Conservation (phyloP, 2,329 filamentous ascomycete genomes). For the Penicillium janthinellum region DNA sequence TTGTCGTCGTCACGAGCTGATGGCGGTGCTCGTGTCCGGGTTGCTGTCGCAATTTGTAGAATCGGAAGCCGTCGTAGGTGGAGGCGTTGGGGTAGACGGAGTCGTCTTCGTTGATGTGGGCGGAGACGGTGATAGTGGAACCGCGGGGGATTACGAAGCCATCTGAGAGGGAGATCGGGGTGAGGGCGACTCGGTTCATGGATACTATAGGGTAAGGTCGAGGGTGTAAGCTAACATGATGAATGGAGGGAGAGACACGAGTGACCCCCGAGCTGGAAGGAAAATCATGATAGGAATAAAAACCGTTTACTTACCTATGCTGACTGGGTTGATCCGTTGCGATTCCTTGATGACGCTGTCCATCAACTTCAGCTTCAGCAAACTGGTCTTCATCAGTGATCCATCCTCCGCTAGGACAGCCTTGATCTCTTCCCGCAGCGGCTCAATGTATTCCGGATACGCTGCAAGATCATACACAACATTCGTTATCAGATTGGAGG, state of each 20-base stretch:
- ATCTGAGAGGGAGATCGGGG: constrained; percentile 31
- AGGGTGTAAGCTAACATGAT: neutral
- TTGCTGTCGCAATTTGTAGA: constrained; percentile 34
- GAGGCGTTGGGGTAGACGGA: constrained; percentile 30
- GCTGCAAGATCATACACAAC: constrained; percentile 56
- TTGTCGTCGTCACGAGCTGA: constrained; percentile 35
- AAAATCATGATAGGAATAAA: neutral
- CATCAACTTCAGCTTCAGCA: constrained; percentile 38
- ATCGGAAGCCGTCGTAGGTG: constrained; percentile 38
- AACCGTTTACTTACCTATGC: constrained; percentile 26
- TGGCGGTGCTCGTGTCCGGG: constrained; percentile 34
- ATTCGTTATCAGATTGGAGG: constrained; percentile 46
- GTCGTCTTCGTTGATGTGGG: constrained; percentile 32
- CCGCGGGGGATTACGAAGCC: constrained; percentile 35
- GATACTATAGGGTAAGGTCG: constrained; percentile 18
- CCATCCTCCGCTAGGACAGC: constrained; percentile 47
- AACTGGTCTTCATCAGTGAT: constrained; percentile 36
- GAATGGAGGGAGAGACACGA: neutral
- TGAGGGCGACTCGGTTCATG: constrained; percentile 29
- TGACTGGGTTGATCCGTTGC: constrained; percentile 32
- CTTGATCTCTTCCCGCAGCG: constrained; percentile 55
- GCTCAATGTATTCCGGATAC: constrained; percentile 53
- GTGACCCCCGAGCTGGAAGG: neutral
- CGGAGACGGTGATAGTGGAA: constrained; percentile 28
- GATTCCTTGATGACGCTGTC: constrained; percentile 42